A percentile compares a stretch with the other conserved stretches of the same genome.
Conservation (phyloP, 768 basidiomycete genomes). For the Russula olivacea region DNA sequence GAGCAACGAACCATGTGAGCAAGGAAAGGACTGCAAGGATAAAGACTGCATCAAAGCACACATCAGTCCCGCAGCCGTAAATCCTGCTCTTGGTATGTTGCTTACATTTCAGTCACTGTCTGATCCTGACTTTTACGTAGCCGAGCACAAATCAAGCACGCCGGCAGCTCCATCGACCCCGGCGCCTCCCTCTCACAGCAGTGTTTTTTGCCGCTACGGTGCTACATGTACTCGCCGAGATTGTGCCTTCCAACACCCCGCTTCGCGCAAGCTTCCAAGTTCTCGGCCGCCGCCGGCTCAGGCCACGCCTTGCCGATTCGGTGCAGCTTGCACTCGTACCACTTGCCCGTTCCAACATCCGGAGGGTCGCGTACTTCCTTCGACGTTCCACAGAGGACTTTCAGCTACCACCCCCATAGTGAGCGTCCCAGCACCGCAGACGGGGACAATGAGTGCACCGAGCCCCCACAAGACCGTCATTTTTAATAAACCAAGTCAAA, state of each 20-base stretch:
- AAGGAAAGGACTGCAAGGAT: constrained; percentile 84
- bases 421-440: constrained; percentile 54
- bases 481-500: constrained; percentile 49
- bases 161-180: constrained; percentile 36
- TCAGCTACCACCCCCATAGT: constrained; percentile 55
- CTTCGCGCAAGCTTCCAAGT: constrained; percentile 15
- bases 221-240: constrained; percentile 76
- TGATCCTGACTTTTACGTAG: constrained; percentile 12
- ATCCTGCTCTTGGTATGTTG: constrained; percentile 50
- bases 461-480: constrained; percentile 67
- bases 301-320: constrained; percentile 63
- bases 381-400: constrained; percentile 75
- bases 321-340: constrained; percentile 72
- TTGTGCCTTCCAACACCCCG: constrained; percentile 59
- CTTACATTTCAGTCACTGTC: background rate
- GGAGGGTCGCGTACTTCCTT: constrained; percentile 72
- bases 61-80: constrained; percentile 77
- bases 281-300: constrained; percentile 19
- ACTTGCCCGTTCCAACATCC: constrained; percentile 79
- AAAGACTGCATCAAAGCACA: constrained; percentile 91
- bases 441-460: constrained; percentile 56
- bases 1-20: constrained; percentile 89
- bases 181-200: constrained; percentile 31
- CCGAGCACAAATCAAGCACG: constrained; percentile 29
- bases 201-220: constrained; percentile 70